A percentile compares a stretch with the other conserved stretches of the same genome.
phyloP scores from a whole-genome alignment of 2,329 filamentous ascomycete species.

The Pseudogymnoascus verrucosus region DNA sequence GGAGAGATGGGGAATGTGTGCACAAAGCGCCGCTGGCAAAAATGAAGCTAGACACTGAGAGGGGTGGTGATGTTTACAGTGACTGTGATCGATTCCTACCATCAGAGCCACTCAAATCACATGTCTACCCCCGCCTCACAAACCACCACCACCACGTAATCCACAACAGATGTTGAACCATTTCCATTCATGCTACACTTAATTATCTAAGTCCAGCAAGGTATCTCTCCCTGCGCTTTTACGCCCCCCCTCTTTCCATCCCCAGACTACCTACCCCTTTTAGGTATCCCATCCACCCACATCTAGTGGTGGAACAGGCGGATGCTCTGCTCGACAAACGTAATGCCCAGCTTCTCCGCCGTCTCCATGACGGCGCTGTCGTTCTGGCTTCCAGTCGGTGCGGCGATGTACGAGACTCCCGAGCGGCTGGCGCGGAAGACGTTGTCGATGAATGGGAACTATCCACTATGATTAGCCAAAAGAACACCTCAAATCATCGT shows the following conservation, averaged over 20 bases:
- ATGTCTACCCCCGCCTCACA: neutral
- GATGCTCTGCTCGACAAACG: conserved; percentile 90
- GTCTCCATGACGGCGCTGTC: conserved; percentile 76
- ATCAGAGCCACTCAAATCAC: neutral
- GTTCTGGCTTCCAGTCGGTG: conserved; percentile 84
- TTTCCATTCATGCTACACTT: conserved; percentile 7
- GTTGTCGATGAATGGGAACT: conserved; percentile 99
- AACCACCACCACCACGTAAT: neutral
- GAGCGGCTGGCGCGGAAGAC: conserved; percentile 85
- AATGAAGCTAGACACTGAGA: neutral
- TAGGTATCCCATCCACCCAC: neutral
- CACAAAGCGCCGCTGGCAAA: neutral
- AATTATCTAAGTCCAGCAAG: neutral
- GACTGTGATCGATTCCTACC: neutral
- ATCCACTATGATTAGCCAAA: conserved; percentile 11
- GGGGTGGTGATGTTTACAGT: neutral
- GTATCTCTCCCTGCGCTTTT: neutral
- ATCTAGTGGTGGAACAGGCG: conserved; percentile 88
- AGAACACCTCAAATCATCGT: neutral
- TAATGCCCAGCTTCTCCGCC: conserved; percentile 84
- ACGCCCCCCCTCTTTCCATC: neutral
- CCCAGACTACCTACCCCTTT: neutral
- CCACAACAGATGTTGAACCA: neutral
- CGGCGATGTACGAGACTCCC: conserved; percentile 92
- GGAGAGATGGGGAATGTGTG: neutral